These are phyloP conservation scores for Solanum pinnatisectum DNA, from an alignment of 257 asterid species.

Conservation along the genomic window DNA sequence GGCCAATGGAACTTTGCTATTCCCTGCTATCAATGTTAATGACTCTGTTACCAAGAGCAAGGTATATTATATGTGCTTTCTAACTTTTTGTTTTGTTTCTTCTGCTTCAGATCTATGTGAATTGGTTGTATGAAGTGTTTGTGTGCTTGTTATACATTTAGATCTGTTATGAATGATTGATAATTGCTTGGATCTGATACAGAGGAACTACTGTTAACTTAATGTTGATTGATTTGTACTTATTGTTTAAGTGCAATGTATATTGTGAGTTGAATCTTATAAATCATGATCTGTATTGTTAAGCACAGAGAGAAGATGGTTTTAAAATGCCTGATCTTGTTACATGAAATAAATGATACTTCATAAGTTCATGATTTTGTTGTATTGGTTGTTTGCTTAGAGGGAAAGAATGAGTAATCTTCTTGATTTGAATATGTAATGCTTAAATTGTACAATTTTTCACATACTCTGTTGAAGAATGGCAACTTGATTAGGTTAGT, in stretches of 20 bases:
- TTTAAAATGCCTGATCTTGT: background rate
- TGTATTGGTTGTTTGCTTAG: background rate
- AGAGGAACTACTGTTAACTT: background rate
- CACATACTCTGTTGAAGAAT: background rate
- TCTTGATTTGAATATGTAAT: background rate
- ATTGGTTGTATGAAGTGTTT: background rate
- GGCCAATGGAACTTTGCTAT: conserved; percentile 56
- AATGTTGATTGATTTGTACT: background rate
- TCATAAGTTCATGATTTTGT: background rate
- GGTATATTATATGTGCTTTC: conserved; percentile 18
- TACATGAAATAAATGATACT: no score
- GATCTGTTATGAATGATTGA: background rate
- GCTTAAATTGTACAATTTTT: background rate
- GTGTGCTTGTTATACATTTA: background rate
- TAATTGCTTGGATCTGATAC: background rate
- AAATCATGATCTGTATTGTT: background rate
- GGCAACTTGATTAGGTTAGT: background rate
- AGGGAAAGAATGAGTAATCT: background rate
- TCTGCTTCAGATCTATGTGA: background rate
- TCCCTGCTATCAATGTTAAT: conserved; percentile 78
- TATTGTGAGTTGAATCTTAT: background rate
- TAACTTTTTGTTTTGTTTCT: background rate
- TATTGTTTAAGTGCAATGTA: background rate
- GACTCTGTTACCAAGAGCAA: conserved; percentile 86
- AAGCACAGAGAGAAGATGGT: background rate